Percentiles rank a stretch among this genome's conserved stretches.
Evolutionary conservation across 257 asterid species (phyloP).

Genomic region (Fraxinus cuspidata): DNA sequence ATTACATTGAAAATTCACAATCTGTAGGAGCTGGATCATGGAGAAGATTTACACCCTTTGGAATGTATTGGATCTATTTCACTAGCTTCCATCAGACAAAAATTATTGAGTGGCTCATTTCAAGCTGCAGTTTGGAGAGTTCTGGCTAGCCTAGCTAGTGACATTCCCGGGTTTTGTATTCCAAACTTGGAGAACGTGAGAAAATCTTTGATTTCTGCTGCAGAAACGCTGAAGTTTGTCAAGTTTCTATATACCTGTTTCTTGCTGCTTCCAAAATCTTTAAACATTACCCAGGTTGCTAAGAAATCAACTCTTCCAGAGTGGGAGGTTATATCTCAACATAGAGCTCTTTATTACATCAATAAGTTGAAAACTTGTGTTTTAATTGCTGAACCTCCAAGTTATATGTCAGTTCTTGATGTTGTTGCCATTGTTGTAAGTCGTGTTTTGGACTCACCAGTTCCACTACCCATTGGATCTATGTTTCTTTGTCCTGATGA

Average conservation of each 20-base stretch:
- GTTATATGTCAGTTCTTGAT: constrained; percentile 64
- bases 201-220: constrained; percentile 52
- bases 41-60: constrained; percentile 53
- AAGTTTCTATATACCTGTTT: constrained; percentile 67
- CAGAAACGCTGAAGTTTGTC: constrained; percentile 75
- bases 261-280: constrained; percentile 61
- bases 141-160: constrained; percentile 41
- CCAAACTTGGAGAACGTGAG: constrained; percentile 52
- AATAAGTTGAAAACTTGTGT: constrained; percentile 52
- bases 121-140: constrained; percentile 78
- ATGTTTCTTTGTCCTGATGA: constrained; percentile 72
- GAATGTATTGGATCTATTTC: constrained; percentile 64
- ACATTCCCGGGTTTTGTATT: constrained; percentile 44
- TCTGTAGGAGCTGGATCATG: constrained; percentile 63
- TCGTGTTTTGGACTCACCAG: constrained; percentile 70
- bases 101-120: constrained; percentile 66
- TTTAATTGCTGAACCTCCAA: constrained; percentile 85
- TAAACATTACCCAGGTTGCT: constrained; percentile 64
- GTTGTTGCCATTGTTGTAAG: constrained; percentile 70
- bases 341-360: constrained; percentile 75
- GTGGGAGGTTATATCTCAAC: constrained; percentile 63
- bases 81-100: constrained; percentile 54
- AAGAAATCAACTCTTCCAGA: constrained; percentile 63
- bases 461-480: constrained; percentile 74
- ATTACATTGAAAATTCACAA: constrained; percentile 24